A percentile compares a stretch with the other conserved stretches of the same genome.
Evolutionary conservation across 2,329 filamentous ascomycete species (phyloP).

Genomic region (Penicillium sp.): DNA sequence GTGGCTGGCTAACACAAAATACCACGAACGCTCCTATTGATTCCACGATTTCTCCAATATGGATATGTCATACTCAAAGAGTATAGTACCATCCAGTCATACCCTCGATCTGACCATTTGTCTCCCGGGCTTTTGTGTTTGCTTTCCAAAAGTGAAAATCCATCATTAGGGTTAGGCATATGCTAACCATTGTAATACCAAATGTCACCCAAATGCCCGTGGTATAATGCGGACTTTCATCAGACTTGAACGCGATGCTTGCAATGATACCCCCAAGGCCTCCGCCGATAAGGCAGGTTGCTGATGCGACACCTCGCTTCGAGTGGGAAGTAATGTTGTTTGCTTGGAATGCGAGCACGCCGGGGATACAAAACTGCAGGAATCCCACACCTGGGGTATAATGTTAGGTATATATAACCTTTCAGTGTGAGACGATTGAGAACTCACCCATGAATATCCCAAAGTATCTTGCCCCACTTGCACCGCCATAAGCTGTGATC

Average conservation of each 20-base stretch:
- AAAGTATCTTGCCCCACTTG: neutral
- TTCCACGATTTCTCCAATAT: neutral
- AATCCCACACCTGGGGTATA: slow-evolving; percentile 24
- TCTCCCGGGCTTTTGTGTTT: neutral
- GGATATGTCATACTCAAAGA: neutral
- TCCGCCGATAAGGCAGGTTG: slow-evolving; percentile 30
- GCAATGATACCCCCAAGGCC: slow-evolving; percentile 19
- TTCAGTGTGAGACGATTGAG: too few species aligned
- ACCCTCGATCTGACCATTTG: neutral
- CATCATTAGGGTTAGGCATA: neutral
- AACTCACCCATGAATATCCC: neutral
- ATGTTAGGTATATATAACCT: neutral
- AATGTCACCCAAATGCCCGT: slow-evolving; percentile 1
- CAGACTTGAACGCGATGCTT: neutral
- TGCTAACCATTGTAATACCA: neutral
- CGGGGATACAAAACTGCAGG: slow-evolving; percentile 30
- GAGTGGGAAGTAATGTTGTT: slow-evolving; percentile 33
- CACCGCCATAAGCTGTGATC: neutral
- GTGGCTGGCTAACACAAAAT: neutral
- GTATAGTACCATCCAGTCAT: neutral
- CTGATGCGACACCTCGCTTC: slow-evolving; percentile 30
- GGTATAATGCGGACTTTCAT: neutral
- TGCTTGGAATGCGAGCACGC: slow-evolving; percentile 31
- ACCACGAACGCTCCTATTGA: neutral
- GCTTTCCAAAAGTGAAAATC: neutral